These are phyloP conservation scores for Didymella exigua DNA, from an alignment of 2,329 filamentous ascomycete species.

Conservation along the genomic window DNA sequence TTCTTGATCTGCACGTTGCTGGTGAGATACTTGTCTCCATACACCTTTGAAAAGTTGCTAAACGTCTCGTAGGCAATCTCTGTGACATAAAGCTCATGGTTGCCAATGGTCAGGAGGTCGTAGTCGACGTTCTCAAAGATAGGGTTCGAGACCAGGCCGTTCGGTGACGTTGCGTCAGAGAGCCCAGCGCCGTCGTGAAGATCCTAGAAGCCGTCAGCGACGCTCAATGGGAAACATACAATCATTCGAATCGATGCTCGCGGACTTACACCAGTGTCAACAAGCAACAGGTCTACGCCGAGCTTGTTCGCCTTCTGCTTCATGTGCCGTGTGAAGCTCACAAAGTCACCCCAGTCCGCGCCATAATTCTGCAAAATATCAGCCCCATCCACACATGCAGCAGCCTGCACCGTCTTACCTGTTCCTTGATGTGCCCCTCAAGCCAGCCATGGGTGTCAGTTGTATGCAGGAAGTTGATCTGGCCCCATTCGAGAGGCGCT, in stretches of 20 bases:
- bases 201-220: constrained; percentile 50
- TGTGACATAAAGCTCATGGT: constrained; percentile 69
- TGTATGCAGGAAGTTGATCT: constrained; percentile 70
- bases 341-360: constrained; percentile 70
- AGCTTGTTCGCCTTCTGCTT: constrained; percentile 62
- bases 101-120: constrained; percentile 62
- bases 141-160: constrained; percentile 61
- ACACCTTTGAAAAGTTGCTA: constrained; percentile 63
- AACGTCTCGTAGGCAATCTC: constrained; percentile 68
- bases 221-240: not conserved
- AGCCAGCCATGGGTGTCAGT: constrained; percentile 68
- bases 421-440: constrained; percentile 65
- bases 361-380: constrained; percentile 59
- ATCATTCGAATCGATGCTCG: not conserved
- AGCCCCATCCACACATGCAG: not conserved
- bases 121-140: constrained; percentile 61
- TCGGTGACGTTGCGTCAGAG: constrained; percentile 64
- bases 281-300: constrained; percentile 64
- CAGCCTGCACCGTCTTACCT: constrained; percentile 17
- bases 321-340: constrained; percentile 65
- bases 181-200: constrained; percentile 70
- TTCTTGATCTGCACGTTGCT: constrained; percentile 60
- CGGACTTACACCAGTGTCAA: constrained; percentile 61
- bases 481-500: constrained; percentile 63
- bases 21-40: constrained; percentile 60